Base-by-base conservation (phyloP, 164 flowering plant genomes). In the Vitis amurensis region DNA sequence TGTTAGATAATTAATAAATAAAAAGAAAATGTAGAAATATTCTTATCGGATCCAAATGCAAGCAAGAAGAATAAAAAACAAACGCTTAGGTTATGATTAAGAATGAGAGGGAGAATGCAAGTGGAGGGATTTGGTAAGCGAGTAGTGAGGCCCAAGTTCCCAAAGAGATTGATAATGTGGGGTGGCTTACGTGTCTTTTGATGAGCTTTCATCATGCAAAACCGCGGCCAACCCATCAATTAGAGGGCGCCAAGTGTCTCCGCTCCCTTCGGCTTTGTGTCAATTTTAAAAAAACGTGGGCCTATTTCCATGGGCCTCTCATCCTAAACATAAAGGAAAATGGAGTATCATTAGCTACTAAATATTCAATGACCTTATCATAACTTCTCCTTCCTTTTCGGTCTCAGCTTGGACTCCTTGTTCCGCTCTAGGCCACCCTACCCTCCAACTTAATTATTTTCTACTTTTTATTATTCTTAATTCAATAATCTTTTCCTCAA, bases 141-240 rank as follows among this genome's bases (percentile, higher is more conserved):
- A 23, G 27, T 59, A 50, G 80, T 53, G 81, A 77, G 90, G 89
- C 86, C 91, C 91, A 87, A 89, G 85, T 89, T 82, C 88, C 94
- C 68, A 88, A 85, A 83, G 91, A 80, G 91, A 88, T 88, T 76
- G 86, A 72, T 81, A 27, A 59, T 55, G 15, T 63, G 64, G 59
- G 2, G 82, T 69, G 84, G 76, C 73, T 72, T 66, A 49, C 55
- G 57, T 61, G 13, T 51, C 70, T 74, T 80, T 77, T 74, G 55
- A 73, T 63, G 44, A 68, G 51, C 59, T 8, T 29, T 73, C 82
- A 83, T 79, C 56, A 76, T 81, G 66, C 16, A 55, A 14, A 71
- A 63, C 68, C 59, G 82, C 78, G 74, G 62, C 74, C 81, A 66
- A 68, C 70, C 59, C n/a, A 29, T 71, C 80, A 82, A 85, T 78